Conservation (phyloP, 495 filamentous ascomycete species). For the Hyaloscypha bicolor region DNA sequence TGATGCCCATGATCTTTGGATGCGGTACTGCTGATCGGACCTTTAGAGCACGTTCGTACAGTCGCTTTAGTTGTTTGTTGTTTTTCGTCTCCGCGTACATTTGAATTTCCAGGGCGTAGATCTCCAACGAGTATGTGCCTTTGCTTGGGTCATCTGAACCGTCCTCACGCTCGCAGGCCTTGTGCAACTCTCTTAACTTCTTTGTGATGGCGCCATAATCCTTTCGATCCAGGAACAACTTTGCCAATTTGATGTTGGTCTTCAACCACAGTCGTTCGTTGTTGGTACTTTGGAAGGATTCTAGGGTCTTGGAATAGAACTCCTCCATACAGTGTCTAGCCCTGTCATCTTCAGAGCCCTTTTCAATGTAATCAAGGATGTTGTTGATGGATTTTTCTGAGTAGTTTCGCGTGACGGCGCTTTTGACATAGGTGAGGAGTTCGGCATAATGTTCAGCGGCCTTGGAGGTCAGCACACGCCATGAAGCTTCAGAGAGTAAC, state of each 20-base stretch:
- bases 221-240: slow-evolving; percentile 86
- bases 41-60: slow-evolving; percentile 87
- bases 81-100: slow-evolving; percentile 98
- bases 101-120: slow-evolving; percentile 96
- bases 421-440: slow-evolving; percentile 96
- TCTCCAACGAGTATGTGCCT: slow-evolving; percentile 92
- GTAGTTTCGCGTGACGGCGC: slow-evolving; percentile 95
- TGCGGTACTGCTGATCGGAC: slow-evolving; percentile 95
- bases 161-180: slow-evolving; percentile 85
- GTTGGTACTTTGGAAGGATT: slow-evolving; percentile 95
- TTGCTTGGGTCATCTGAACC: slow-evolving; percentile 93
- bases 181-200: slow-evolving; percentile 87
- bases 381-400: slow-evolving; percentile 99
- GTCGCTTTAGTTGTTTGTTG: slow-evolving; percentile 92
- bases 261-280: slow-evolving; percentile 98
- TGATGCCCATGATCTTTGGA: slow-evolving; percentile 98
- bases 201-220: slow-evolving; percentile 80
- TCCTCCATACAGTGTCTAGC: slow-evolving; percentile 89
- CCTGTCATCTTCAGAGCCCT: slow-evolving; percentile 68
- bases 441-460: slow-evolving; percentile 94
- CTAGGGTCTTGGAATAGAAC: slow-evolving; percentile 91
- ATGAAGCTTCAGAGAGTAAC: background rate
- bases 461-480: slow-evolving; percentile 47
- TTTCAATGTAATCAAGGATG: slow-evolving; percentile 98
- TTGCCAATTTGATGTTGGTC: slow-evolving; percentile 95